Percentiles rank a stretch among this genome's conserved stretches.
Conservation (phyloP, 768 basidiomycete genomes). For the Podaxis sp. region DNA sequence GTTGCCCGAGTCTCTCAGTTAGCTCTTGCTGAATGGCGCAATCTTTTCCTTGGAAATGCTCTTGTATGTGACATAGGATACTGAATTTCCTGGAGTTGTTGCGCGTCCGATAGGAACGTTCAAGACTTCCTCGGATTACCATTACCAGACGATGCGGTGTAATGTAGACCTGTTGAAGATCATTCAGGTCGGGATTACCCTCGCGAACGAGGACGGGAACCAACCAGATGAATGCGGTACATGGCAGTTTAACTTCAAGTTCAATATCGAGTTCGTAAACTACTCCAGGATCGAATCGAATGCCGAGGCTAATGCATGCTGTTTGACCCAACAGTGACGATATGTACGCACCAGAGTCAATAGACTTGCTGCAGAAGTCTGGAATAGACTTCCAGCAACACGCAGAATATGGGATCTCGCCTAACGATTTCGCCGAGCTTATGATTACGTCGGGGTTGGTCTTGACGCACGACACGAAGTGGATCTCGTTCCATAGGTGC, state of each 20-base stretch:
- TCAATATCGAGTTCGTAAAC: slow-evolving; percentile 61
- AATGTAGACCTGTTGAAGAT: slow-evolving; percentile 98
- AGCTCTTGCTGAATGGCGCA: background rate
- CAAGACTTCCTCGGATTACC: slow-evolving; percentile 96
- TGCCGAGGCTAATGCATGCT: background rate
- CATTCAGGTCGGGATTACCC: slow-evolving; percentile 94
- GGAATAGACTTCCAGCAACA: slow-evolving; percentile 95
- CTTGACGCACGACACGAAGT: slow-evolving; percentile 80
- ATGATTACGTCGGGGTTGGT: slow-evolving; percentile 97
- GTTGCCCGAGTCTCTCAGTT: slow-evolving; percentile 17
- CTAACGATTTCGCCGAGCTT: slow-evolving; percentile 94
- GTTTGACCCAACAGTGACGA: slow-evolving; percentile 62
- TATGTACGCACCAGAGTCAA: slow-evolving; percentile 98
- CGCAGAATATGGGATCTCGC: slow-evolving; percentile 86
- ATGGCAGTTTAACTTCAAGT: slow-evolving; percentile 99
- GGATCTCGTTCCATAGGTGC: slow-evolving; percentile 98
- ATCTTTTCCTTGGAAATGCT: slow-evolving; percentile 18
- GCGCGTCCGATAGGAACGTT: slow-evolving; percentile 95
- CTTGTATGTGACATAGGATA: slow-evolving; percentile 60
- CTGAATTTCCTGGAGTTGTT: slow-evolving; percentile 98
- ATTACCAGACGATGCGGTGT: slow-evolving; percentile 99
- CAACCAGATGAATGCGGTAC: slow-evolving; percentile 87
- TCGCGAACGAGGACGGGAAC: slow-evolving; percentile 92
- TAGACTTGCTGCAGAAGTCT: slow-evolving; percentile 90
- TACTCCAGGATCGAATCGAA: background rate